Conservation (phyloP, 2,329 filamentous ascomycete species). For the Calonectria honghensis region DNA sequence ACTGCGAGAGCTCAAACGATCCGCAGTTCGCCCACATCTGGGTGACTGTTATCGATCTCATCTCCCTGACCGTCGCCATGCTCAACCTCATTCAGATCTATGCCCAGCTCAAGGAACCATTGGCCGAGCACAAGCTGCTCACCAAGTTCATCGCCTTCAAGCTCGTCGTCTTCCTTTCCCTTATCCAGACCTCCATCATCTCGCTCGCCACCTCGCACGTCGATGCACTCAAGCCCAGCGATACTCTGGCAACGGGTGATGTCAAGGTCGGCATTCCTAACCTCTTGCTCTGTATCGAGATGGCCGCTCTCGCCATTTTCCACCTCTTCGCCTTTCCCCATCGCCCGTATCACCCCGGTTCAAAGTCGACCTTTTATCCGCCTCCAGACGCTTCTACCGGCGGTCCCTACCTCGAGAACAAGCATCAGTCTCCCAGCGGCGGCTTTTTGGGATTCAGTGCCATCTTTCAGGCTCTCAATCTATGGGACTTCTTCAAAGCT, state of each 20-base stretch:
- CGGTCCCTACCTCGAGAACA: constrained; percentile 65
- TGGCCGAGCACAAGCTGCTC: constrained; percentile 82
- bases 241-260: constrained; percentile 79
- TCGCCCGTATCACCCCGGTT: constrained; percentile 77
- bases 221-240: constrained; percentile 76
- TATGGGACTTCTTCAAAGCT: constrained; percentile 89
- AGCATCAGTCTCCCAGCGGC: constrained; percentile 73
- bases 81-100: constrained; percentile 93
- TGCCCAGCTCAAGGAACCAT: constrained; percentile 80
- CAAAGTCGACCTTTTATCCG: constrained; percentile 68
- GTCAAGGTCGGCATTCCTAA: constrained; percentile 88
- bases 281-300: constrained; percentile 87
- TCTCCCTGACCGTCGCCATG: constrained; percentile 88
- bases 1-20: constrained; percentile 86
- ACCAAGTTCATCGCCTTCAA: constrained; percentile 92
- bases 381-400: constrained; percentile 63
- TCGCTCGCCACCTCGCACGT: constrained; percentile 74
- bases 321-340: constrained; percentile 91
- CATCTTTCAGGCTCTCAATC: constrained; percentile 82
- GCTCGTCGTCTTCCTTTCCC: constrained; percentile 91
- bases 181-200: constrained; percentile 82
- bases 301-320: constrained; percentile 86
- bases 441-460: constrained; percentile 80
- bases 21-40: constrained; percentile 89
- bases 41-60: constrained; percentile 83